Evolutionary conservation across 148 eudicot species (phyloP).

Genomic region (Rhododendron ovatum): DNA sequence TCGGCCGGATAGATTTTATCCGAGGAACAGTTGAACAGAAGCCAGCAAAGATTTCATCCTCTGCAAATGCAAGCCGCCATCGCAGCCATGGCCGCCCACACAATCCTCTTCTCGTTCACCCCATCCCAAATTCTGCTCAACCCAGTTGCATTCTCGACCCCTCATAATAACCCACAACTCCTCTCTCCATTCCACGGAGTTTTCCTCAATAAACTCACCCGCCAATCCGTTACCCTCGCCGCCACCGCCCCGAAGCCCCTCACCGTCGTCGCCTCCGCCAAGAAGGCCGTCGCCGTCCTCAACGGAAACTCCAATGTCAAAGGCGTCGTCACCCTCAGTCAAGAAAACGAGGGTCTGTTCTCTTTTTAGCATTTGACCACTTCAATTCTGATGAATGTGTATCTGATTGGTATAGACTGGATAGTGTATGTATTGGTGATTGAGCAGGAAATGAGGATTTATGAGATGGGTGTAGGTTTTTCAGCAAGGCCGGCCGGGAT

Average conservation of each 20-base stretch:
- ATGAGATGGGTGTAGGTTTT: background rate
- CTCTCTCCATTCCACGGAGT: constrained; percentile 51
- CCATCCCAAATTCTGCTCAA: constrained; percentile 20
- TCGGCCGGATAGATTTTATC: background rate
- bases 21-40: background rate
- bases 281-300: constrained; percentile 73
- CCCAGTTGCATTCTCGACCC: constrained; percentile 16
- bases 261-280: constrained; percentile 39
- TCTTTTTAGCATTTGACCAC: background rate
- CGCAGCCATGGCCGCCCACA: constrained; percentile 63
- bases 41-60: background rate
- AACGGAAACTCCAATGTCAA: constrained; percentile 70
- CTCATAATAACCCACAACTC: constrained; percentile 13
- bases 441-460: constrained; percentile 6
- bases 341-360: constrained; percentile 53
- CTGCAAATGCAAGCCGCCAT: constrained; percentile 27
- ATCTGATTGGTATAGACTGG: background rate
- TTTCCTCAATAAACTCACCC: constrained; percentile 39
- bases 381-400: background rate
- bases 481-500: background rate
- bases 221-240: constrained; percentile 28
- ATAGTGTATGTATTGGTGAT: background rate
- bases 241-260: constrained; percentile 41
- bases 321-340: constrained; percentile 85
- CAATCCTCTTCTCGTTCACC: constrained; percentile 29